Base-by-base conservation (phyloP, 305 asterid species). In the Fraxinus baroniana region DNA sequence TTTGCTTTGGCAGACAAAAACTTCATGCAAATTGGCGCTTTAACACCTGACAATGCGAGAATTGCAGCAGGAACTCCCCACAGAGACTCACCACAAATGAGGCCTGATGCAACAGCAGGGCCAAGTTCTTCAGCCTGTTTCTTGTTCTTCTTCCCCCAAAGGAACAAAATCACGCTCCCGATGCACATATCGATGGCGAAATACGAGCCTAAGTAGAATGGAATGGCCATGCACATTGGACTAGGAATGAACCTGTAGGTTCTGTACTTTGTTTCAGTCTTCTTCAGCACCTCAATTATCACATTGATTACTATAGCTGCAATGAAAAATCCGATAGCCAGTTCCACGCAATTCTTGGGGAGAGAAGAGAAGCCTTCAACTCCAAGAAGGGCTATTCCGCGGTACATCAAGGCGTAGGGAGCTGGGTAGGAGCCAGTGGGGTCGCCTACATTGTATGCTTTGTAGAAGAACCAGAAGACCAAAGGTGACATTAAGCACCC, bases 161-260 rank as follows among this genome's bases (percentile, higher is more conserved):
- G 0, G 24, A 85, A 90, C 37, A 91, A 57, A 57, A 93, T 87
- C 87, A 89, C 78, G 86, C 94, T 93, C 80, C 95, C 95, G 1
- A 93, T 1, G 15, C 95, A 93, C 97, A 92, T 91, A 20, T 93
- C 97, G 17, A 91, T 91, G 39, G 97, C 85, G 73, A 93, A 93
- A 77, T 88, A 91, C 0, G 85, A 90, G 1, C 97, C 94, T 0
- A 93, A 83, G 30, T 91, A 91, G 88, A 93, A 90, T 0, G 95
- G 95, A 8, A 91, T 87, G 0, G 97, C 97, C 95, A 91, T 90
- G 83, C 93, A 90, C 96, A 92, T 92, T 0, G 96, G 91, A 77
- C 87, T 89, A 0, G 96, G 94, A 4, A 91, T 49, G 30, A 90
- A 88, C 82, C 93, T 81, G 74, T 88, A 80, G 1, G 88, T 30